Conservation (phyloP, 139 green algal genomes). For the Chlamydomonas sp. region DNA sequence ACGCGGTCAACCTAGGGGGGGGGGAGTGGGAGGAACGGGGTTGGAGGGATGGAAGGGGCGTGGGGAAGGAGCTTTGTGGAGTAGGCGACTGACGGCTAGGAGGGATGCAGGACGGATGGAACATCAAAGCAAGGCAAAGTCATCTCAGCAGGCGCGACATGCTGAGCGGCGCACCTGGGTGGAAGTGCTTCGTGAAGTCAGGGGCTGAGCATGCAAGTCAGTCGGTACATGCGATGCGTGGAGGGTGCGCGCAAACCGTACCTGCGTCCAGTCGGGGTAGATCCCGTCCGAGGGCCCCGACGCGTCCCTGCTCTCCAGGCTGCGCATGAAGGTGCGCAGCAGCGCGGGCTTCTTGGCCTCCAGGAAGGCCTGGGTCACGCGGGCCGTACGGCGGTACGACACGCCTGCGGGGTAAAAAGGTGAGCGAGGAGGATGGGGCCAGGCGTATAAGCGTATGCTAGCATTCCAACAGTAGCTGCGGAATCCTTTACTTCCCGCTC, state of each 20-base stretch:
- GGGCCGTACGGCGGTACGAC: constrained; percentile 50
- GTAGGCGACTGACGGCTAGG: too few species aligned
- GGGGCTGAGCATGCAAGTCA: too few species aligned
- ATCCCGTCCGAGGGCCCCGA: background rate
- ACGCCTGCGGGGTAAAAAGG: constrained; percentile 39
- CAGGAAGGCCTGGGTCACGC: constrained; percentile 10
- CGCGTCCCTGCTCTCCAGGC: background rate
- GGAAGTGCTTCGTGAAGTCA: too few species aligned
- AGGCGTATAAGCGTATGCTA: too few species aligned
- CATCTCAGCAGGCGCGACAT: too few species aligned
- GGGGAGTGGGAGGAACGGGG: background rate
- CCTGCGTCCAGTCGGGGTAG: constrained; percentile 38
- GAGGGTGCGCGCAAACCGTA: background rate
- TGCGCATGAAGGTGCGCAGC: constrained; percentile 47
- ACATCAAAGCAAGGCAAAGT: too few species aligned
- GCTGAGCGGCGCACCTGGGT: too few species aligned
- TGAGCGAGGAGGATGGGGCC: background rate
- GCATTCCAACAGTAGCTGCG: too few species aligned
- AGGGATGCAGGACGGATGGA: too few species aligned
- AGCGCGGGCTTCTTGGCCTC: constrained; percentile 9
- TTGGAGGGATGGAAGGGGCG: background rate
- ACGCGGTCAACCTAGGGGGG: constrained; percentile 43
- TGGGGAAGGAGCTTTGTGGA: too few species aligned
- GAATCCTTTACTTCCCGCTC: too few species aligned
- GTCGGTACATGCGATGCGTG: too few species aligned